A percentile compares a stretch with the other conserved stretches of the same genome.
These are phyloP conservation scores for Pseudogymnoascus sp. DNA, from an alignment of 2,329 filamentous ascomycete genomes.

Conservation along the genomic window DNA sequence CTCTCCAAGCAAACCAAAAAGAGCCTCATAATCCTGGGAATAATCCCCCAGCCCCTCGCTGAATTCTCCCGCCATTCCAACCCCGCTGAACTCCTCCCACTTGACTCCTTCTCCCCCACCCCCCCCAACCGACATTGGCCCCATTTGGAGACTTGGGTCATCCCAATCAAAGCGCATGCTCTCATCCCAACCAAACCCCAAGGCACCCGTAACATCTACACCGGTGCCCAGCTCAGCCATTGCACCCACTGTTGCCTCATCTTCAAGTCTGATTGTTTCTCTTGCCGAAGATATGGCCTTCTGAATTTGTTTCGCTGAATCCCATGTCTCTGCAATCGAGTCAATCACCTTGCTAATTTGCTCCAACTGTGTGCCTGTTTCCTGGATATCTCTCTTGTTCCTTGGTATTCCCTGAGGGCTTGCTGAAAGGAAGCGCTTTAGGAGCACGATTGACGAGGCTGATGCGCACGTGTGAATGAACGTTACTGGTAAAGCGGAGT, in stretches of 20 bases:
- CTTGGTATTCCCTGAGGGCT: constrained; percentile 18
- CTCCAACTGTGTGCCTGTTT: constrained; percentile 42
- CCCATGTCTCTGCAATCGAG: constrained; percentile 42
- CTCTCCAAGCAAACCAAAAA: constrained; percentile 6
- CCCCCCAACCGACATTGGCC: neutral
- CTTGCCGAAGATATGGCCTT: constrained; percentile 25
- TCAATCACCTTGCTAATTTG: constrained; percentile 41
- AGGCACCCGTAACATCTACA: neutral
- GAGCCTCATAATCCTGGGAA: constrained; percentile 6
- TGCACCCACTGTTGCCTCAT: neutral
- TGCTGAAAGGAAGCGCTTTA: constrained; percentile 34
- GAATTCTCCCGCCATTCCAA: neutral
- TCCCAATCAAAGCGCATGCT: constrained; percentile 6
- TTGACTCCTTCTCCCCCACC: neutral
- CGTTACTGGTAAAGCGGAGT: constrained; percentile 36
- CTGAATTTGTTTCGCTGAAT: constrained; percentile 36
- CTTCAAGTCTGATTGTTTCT: constrained; percentile 5
- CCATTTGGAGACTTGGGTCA: constrained; percentile 5
- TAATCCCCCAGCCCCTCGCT: constrained; percentile 8
- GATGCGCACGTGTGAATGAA: constrained; percentile 42
- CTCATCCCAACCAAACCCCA: neutral
- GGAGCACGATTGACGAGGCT: constrained; percentile 38
- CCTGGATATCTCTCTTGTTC: constrained; percentile 29
- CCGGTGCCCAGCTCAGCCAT: neutral
- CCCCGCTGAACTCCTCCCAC: constrained; percentile 6